Percentiles rank a stretch among this genome's conserved stretches.
phyloP scores from a whole-genome alignment of 495 filamentous ascomycete genomes.

The Aspergillus asperescens region DNA sequence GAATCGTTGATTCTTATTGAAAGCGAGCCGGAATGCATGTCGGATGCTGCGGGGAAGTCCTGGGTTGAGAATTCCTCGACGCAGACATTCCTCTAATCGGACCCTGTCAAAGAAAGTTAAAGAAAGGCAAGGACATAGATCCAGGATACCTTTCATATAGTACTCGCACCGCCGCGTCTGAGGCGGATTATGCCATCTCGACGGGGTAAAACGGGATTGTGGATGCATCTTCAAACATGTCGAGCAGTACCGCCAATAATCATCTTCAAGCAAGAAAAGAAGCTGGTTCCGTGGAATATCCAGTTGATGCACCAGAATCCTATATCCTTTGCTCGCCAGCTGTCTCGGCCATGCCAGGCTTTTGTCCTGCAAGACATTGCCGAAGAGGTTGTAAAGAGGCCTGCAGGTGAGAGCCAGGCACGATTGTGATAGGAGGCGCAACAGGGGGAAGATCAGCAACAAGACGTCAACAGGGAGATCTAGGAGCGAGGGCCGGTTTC shows the following conservation, averaged over 20 bases:
- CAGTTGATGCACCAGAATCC: not conserved
- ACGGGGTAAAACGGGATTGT: not conserved
- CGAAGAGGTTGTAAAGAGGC: slow-evolving; percentile 3
- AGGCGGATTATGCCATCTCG: not conserved
- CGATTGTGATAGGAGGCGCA: slow-evolving; percentile 6
- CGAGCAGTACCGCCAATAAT: slow-evolving; percentile 7
- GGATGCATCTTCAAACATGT: slow-evolving; percentile 13
- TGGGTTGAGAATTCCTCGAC: not conserved
- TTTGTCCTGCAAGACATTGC: slow-evolving; percentile 2
- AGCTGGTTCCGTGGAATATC: slow-evolving; percentile 4
- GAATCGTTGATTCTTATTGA: not conserved
- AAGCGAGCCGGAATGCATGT: not conserved
- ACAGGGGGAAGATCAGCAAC: slow-evolving; percentile 1
- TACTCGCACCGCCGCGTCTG: not conserved
- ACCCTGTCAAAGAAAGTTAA: slow-evolving; percentile 7
- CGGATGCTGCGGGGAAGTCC: not conserved
- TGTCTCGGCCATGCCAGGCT: slow-evolving; percentile 8
- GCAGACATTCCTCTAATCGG: slow-evolving; percentile 2
- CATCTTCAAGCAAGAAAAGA: slow-evolving; percentile 8
- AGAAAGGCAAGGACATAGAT: slow-evolving; percentile 15
- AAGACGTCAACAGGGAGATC: slow-evolving; percentile 10
- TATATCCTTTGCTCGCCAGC: slow-evolving; percentile 3
- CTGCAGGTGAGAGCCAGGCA: slow-evolving; percentile 16
- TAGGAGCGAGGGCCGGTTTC: not conserved
- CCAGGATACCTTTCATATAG: slow-evolving; percentile 20